Base-by-base conservation (phyloP, 73 alveolate species). In the Paramecium octaurelia region DNA sequence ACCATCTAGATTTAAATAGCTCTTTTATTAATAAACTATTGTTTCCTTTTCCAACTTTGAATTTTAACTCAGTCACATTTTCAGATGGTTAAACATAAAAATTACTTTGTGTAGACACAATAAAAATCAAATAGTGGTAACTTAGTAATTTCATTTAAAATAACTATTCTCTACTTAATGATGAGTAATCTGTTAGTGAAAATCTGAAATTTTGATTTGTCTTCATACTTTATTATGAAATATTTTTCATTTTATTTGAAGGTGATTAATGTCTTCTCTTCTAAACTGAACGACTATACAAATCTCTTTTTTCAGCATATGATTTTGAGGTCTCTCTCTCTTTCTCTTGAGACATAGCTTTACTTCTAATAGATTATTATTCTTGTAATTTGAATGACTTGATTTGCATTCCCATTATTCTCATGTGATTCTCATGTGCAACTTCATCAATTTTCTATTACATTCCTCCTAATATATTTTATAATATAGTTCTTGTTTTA, bases 371-470 rank as follows among this genome's bases (percentile, higher is more conserved):
- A 3, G 87, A 29, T 20, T 34, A 43, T 40, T 73, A 38, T 36
- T 73, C 87, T n/a, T 73, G 10, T 36, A 73, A 80, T 80, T 80
- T 48, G n/a, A 24, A 80, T 80, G 91, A 31, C 34, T 43, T 80
- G 7, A 80, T 80, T 80, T 80, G 76, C 91, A 80, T 80, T 11
- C 91, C 91, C 46, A 44, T 31, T 44, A 80, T 80, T 80, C 57
- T 80, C 91, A 80, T 80, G 46, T 80, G 91, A 21, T 48, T 80
- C 14, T 80, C 91, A 14, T 40, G 35, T 40, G 91, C 44, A 21
- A 46, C 46, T 40, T 80, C 91, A 20, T 80, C 91, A 34, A 80
- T 14, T 35, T 44, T 80, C 6, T 80, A 42, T 46, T 80, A 46
- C 91, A 80, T 80, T 8, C 91, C 91, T 11, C 75, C 57, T 21